Percentiles rank a stretch among this genome's conserved stretches.
Evolutionary conservation across 2,329 filamentous ascomycete genomes (phyloP).

Genomic region (Trichoderma cornu-damae): DNA sequence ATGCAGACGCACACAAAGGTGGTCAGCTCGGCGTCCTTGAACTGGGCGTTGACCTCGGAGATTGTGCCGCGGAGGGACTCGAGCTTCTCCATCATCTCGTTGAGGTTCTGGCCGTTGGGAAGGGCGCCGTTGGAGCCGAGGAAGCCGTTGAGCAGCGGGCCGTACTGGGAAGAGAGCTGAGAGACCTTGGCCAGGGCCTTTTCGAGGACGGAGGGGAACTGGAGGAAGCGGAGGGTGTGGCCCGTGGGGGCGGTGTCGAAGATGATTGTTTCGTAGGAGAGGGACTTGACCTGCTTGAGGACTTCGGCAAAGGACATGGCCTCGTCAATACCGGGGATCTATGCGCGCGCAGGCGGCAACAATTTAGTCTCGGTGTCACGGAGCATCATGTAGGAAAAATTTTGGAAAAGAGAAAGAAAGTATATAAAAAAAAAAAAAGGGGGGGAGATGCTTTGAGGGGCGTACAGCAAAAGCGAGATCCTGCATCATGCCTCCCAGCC

Average conservation of each 20-base stretch:
- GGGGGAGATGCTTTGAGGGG: no score
- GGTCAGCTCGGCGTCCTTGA: conserved; percentile 92
- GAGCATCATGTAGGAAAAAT: neutral
- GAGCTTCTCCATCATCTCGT: conserved; percentile 91
- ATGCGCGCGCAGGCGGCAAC: neutral
- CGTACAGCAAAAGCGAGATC: conserved; percentile 90
- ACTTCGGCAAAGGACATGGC: conserved; percentile 99
- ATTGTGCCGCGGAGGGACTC: conserved; percentile 91
- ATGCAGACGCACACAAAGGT: conserved; percentile 99
- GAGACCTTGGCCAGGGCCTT: conserved; percentile 97
- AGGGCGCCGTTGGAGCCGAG: conserved; percentile 70
- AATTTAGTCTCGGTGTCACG: neutral
- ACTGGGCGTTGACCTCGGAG: conserved; percentile 91
- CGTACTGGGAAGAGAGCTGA: conserved; percentile 89
- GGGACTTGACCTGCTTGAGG: conserved; percentile 96
- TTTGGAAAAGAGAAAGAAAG: neutral
- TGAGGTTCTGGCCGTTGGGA: conserved; percentile 87
- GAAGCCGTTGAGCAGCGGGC: conserved; percentile 90
- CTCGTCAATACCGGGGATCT: conserved; percentile 98
- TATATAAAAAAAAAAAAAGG: no score
- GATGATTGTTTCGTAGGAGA: conserved; percentile 98
- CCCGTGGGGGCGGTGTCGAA: conserved; percentile 98
- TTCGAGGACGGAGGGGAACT: conserved; percentile 96
- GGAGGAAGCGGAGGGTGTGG: conserved; percentile 95
- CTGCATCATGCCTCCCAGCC: conserved; percentile 95